Percentiles rank a stretch among this genome's conserved stretches.
These are phyloP conservation scores for Cylindrotheca closterium DNA, from an alignment of 108 stramenopile species.

Conservation along the genomic window DNA sequence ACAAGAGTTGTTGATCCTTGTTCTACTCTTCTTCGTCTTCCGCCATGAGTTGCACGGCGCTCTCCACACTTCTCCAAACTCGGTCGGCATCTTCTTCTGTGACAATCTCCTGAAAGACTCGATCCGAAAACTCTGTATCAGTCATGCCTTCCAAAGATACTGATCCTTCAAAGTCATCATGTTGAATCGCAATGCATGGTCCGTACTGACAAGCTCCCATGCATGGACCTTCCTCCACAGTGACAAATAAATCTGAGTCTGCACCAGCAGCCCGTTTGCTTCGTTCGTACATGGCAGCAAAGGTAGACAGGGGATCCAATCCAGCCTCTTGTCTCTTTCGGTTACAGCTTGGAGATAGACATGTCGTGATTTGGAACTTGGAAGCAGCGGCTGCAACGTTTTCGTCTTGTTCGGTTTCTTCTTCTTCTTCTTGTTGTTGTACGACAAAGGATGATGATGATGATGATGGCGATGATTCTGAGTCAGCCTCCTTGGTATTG, in stretches of 20 bases:
- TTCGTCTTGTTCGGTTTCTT: too few relatives aligned
- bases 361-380: constrained; percentile 73
- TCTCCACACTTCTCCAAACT: constrained; percentile 66
- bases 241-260: constrained; percentile 48
- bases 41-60: constrained; percentile 55
- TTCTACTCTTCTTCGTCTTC: constrained; percentile 36
- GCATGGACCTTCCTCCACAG: constrained; percentile 71
- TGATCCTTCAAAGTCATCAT: constrained; percentile 74
- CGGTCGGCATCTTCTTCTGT: constrained; percentile 65
- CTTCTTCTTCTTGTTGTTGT: too few relatives aligned
- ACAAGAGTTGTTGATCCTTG: too few relatives aligned
- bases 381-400: too few relatives aligned
- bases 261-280: constrained; percentile 25
- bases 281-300: constrained; percentile 56
- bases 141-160: constrained; percentile 80
- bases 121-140: constrained; percentile 49
- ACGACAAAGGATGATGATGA: too few relatives aligned
- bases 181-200: constrained; percentile 77
- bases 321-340: constrained; percentile 48
- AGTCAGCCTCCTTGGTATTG: too few relatives aligned
- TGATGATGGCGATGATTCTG: too few relatives aligned
- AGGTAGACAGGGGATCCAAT: constrained; percentile 60
- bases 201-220: constrained; percentile 73
- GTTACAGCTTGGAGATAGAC: constrained; percentile 66
- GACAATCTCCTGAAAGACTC: constrained; percentile 44